These are phyloP conservation scores for Alternaria sp. DNA, from an alignment of 2,329 filamentous ascomycete species.

Conservation along the genomic window DNA sequence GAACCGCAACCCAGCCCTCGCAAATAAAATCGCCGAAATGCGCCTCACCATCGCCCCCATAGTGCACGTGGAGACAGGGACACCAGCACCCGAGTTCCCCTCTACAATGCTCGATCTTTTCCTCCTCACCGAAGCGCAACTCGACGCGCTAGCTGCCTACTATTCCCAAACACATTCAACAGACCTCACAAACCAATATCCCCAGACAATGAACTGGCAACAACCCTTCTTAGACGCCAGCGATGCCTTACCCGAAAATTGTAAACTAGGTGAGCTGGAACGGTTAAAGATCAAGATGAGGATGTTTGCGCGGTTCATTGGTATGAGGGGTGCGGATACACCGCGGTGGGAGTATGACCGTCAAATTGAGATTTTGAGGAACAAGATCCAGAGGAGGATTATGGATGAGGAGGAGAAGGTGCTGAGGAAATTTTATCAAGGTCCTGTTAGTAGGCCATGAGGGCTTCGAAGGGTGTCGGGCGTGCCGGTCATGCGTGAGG, in stretches of 20 bases:
- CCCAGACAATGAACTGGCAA: conserved; percentile 70
- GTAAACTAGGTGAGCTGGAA: conserved; percentile 45
- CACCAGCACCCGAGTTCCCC: conserved; percentile 70
- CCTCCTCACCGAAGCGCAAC: conserved; percentile 73
- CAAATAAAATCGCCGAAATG: conserved; percentile 69
- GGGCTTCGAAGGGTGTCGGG: not conserved
- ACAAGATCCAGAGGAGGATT: conserved; percentile 34
- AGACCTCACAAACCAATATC: conserved; percentile 62
- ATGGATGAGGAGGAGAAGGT: conserved; percentile 18
- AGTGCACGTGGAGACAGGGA: conserved; percentile 64
- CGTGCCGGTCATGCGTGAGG: not conserved
- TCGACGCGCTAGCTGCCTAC: conserved; percentile 72
- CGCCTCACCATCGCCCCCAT: conserved; percentile 70
- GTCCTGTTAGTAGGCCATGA: conserved; percentile 2
- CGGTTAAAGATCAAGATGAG: conserved; percentile 65
- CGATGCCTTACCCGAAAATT: conserved; percentile 20
- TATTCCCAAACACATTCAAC: conserved; percentile 73
- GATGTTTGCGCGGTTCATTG: conserved; percentile 76
- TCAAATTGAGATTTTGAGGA: conserved; percentile 44
- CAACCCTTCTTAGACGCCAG: conserved; percentile 46
- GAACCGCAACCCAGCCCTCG: conserved; percentile 56
- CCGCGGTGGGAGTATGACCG: conserved; percentile 56
- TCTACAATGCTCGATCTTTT: conserved; percentile 72
- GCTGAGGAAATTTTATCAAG: conserved; percentile 17
- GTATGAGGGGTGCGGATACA: conserved; percentile 67